Conservation (phyloP, 169 alveolate species). For the Plasmodium cynomolgi region DNA sequence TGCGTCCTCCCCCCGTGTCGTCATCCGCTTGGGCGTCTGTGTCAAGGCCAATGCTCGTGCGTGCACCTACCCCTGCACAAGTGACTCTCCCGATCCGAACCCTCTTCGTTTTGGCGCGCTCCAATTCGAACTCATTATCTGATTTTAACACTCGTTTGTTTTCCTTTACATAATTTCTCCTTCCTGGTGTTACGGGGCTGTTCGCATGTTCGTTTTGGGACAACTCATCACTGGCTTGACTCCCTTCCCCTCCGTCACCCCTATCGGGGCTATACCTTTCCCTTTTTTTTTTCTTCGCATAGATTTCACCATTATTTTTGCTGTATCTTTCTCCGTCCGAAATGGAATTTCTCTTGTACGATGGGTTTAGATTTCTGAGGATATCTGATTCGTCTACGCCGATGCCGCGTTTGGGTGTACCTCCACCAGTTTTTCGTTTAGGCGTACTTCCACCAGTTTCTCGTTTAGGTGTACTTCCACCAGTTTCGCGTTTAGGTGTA, state of each 20-base stretch:
- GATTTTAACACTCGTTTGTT: constrained; percentile 11
- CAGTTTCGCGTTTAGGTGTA: background rate
- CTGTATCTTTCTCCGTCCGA: constrained; percentile 63
- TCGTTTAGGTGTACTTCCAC: background rate
- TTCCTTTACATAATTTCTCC: background rate
- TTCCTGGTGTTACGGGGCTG: background rate
- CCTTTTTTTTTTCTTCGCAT: background rate
- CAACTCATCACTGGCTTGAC: background rate
- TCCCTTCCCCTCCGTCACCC: background rate
- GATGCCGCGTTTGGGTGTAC: background rate
- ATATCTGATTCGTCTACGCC: background rate
- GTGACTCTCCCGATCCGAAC: background rate
- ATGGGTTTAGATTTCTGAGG: background rate
- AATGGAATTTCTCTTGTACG: constrained; percentile 54
- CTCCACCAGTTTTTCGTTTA: background rate
- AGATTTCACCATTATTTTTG: background rate
- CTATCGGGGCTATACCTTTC: background rate
- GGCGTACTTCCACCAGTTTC: background rate
- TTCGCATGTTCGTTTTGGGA: background rate
- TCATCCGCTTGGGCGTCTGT: background rate
- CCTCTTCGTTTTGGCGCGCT: constrained; percentile 2
- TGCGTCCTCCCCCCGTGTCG: background rate
- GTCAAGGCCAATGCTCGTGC: background rate
- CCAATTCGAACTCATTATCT: constrained; percentile 22
- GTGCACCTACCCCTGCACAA: background rate